phyloP scores from a whole-genome alignment of 202 grass and related monocot genomes.

The Digitaria exilis region DNA sequence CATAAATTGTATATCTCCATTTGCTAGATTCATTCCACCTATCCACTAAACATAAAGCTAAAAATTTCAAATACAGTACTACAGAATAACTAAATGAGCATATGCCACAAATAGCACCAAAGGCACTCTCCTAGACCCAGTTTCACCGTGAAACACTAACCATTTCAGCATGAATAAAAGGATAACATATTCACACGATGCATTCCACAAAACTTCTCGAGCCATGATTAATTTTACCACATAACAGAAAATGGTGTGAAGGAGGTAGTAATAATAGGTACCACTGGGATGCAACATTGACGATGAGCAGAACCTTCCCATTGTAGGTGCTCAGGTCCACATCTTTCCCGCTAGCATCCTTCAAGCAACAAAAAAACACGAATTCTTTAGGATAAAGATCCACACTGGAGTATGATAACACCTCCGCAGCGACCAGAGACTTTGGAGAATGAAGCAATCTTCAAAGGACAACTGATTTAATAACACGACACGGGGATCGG shows the following conservation, averaged over 20 bases:
- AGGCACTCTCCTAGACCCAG: background rate
- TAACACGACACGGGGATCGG: background rate
- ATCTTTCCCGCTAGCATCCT: constrained; percentile 92
- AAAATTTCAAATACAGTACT: background rate
- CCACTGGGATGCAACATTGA: constrained; percentile 98
- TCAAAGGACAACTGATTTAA: background rate
- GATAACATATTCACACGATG: background rate
- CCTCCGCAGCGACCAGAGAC: background rate
- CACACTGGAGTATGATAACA: background rate
- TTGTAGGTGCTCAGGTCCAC: constrained; percentile 86
- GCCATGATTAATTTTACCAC: background rate
- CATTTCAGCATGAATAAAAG: background rate
- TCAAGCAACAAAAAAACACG: constrained; percentile 7
- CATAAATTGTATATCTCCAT: background rate
- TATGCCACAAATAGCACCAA: background rate
- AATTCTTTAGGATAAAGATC: background rate
- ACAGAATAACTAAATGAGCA: background rate
- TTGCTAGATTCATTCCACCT: background rate
- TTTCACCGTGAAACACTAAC: background rate
- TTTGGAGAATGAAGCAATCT: background rate
- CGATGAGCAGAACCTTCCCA: constrained; percentile 87
- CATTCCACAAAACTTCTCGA: constrained; percentile 11
- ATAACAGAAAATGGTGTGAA: constrained; percentile 9
- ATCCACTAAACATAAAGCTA: background rate
- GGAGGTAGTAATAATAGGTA: constrained; percentile 29